Evolutionary conservation across 495 filamentous ascomycete species (phyloP), one percentile per base, ranked within the genome.

Genomic region (Penicillium daleae): DNA sequence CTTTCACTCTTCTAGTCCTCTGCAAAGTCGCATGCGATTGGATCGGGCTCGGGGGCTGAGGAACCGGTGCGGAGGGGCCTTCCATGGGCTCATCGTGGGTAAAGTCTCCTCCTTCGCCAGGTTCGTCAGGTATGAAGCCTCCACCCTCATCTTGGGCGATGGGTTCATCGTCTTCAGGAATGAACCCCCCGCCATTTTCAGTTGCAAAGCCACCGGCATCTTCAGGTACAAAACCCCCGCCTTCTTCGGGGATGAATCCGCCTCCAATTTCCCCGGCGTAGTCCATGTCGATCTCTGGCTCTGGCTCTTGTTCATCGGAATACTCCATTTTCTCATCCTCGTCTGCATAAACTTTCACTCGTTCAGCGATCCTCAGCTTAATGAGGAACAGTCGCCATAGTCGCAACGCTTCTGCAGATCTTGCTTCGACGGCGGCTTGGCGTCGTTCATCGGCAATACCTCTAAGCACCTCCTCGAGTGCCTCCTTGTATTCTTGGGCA

Each of bases 381-480:
- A 89, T 80, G 70, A 96, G 74, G 27, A 96, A 89, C 24, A 86
- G 75, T 62, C 85, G 88, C 95, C 95, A 98, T 70, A 89, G 71
- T 60, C 82, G 82, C 67, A 96, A 75, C 22, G 85, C 85, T 67
- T 84, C 81, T 6, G 75, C 73, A 31, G 77, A 80, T 68, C 82
- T 84, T 56, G 76, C 76, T 56, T 88, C 83, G 39, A 84, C 74
- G 59, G 88, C 86, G 26, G 80, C 77, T 67, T 85, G 81, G 19
- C 77, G 81, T 65, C 81, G 81, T 67, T 88, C 82, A 60, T 89
- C 83, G 52, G 82, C 81, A 53, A 97, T 71, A 4, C 84, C 87
- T 15, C 74, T 72, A 37, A 96, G 73, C 12, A 90, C 88, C 8
- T 84, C 87, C 57, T 85, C 78, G 0, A 97, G 78, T 0, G 87